phyloP scores from a whole-genome alignment of 805 yeast species.

The Lipomyces spencermartinsiae region DNA sequence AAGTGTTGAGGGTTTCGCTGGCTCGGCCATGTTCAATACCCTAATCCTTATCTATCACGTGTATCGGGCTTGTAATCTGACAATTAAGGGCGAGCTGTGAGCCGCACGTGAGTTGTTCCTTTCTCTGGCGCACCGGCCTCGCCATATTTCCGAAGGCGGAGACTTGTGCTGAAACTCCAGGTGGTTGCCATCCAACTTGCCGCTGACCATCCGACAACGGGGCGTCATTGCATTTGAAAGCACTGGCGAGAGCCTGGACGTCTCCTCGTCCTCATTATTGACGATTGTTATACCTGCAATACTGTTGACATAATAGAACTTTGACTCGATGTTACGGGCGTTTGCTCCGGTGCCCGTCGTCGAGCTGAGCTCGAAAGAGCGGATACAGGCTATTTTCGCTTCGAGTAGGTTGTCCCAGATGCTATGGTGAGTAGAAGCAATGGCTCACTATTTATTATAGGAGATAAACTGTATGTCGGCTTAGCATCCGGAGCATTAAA shows the following conservation, averaged over 20 bases:
- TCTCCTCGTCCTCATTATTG: not conserved
- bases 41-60: conserved; percentile 20
- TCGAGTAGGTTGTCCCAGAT: conserved; percentile 15
- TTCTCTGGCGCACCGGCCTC: not conserved
- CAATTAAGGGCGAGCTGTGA: not conserved
- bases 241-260: not conserved
- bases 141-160: not conserved
- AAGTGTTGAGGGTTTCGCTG: not conserved
- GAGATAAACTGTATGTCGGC: conserved; percentile 43
- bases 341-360: conserved; percentile 33
- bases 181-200: not conserved
- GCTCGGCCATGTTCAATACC: not conserved
- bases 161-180: not conserved
- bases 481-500: conserved; percentile 42
- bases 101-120: not conserved
- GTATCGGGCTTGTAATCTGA: not conserved
- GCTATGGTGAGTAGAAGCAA: not conserved
- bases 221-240: too few relatives aligned
- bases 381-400: conserved; percentile 27
- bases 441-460: conserved; percentile 10
- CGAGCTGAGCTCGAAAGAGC: conserved; percentile 34
- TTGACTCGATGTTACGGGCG: conserved; percentile 28
- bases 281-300: not conserved
- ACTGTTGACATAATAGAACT: not conserved
- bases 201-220: too few relatives aligned